phyloP scores from a whole-genome alignment of 2,329 filamentous ascomycete genomes.

The Pseudogymnoascus sp. region DNA sequence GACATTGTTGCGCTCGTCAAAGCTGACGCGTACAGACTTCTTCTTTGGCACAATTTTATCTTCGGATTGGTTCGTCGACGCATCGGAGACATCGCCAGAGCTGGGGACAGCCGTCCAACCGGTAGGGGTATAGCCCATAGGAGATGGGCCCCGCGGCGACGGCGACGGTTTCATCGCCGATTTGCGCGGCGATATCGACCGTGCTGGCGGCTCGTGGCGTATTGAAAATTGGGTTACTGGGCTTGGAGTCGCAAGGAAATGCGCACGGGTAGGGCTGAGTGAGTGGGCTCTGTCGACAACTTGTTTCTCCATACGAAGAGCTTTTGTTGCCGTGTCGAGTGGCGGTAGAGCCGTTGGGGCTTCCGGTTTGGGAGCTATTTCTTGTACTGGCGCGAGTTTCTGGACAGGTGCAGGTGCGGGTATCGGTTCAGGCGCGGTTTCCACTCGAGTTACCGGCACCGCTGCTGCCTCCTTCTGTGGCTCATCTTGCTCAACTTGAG shows the following conservation, averaged over 20 bases:
- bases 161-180: slow-evolving; percentile 60
- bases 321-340: background rate
- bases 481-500: background rate
- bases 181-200: slow-evolving; percentile 68
- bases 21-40: slow-evolving; percentile 68
- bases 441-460: background rate
- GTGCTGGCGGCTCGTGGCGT: slow-evolving; percentile 58
- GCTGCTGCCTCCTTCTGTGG: background rate
- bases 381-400: background rate
- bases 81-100: slow-evolving; percentile 21
- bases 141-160: slow-evolving; percentile 43
- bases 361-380: background rate
- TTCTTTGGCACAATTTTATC: slow-evolving; percentile 36
- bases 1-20: slow-evolving; percentile 56
- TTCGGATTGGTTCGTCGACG: slow-evolving; percentile 13
- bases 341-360: background rate
- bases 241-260: slow-evolving; percentile 46
- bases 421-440: background rate
- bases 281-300: slow-evolving; percentile 30
- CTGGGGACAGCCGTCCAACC: slow-evolving; percentile 25
- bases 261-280: slow-evolving; percentile 56
- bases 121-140: slow-evolving; percentile 40
- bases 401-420: background rate
- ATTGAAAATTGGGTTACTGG: slow-evolving; percentile 40
- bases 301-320: background rate